Percentiles rank a stretch among this genome's conserved stretches.
These are phyloP conservation scores for Quercus robur DNA, from an alignment of 306 rosid genomes.

Conservation along the genomic window DNA sequence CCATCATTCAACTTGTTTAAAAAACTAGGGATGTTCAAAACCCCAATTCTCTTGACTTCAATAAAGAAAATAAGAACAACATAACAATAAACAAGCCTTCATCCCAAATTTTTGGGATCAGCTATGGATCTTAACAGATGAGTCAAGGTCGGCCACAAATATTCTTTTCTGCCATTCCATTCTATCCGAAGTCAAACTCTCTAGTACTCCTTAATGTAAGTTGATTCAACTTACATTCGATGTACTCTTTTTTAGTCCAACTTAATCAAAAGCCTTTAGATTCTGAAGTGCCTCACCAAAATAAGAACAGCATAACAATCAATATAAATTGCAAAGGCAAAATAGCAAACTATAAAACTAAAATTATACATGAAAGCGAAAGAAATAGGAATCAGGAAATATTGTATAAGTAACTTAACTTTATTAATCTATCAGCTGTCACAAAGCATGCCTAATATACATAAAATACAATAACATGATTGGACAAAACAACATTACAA, in stretches of 20 bases:
- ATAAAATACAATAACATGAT: not conserved
- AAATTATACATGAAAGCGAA: not conserved
- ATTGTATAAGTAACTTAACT: not conserved
- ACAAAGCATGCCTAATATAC: not conserved
- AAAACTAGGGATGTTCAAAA: no score
- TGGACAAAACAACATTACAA: not conserved
- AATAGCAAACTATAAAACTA: not conserved
- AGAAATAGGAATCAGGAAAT: not conserved
- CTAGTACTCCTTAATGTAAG: no score
- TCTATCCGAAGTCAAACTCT: no score
- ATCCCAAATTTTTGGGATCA: no score
- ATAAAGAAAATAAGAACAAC: not conserved
- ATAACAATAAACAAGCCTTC: not conserved
- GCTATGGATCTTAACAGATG: no score
- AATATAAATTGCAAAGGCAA: not conserved
- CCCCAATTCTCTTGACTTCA: not conserved
- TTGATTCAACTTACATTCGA: no score
- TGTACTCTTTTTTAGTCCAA: no score
- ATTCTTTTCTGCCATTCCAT: no score
- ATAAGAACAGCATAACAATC: not conserved
- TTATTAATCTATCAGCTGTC: not conserved
- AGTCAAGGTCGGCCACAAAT: no score
- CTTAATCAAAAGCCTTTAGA: no score
- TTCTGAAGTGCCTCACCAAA: not conserved
- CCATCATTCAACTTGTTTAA: not conserved